A percentile compares a stretch with the other conserved stretches of the same genome.
These are phyloP conservation scores for Niebla homalea DNA, from an alignment of 495 filamentous ascomycete species.

Conservation along the genomic window DNA sequence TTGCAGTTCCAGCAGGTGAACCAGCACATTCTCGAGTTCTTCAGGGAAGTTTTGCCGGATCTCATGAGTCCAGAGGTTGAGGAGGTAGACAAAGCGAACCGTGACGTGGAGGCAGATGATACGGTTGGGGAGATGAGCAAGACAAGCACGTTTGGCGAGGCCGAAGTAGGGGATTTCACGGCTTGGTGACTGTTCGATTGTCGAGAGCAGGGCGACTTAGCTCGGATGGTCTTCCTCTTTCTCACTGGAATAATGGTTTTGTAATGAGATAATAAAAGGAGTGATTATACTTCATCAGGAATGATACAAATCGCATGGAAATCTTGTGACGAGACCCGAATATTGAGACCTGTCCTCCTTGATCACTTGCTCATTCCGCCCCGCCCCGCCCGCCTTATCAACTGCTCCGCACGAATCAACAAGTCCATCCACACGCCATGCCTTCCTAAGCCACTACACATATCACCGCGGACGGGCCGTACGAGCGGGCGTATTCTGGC, in stretches of 20 bases:
- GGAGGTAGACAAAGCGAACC: conserved; percentile 27
- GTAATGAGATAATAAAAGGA: no score
- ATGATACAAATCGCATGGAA: no score
- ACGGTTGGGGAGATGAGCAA: conserved; percentile 45
- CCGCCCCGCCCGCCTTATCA: no score
- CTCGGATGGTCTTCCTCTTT: background rate
- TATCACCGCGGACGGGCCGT: no score
- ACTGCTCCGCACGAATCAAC: no score
- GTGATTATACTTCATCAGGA: no score
- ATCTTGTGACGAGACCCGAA: no score
- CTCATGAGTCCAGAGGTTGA: conserved; percentile 53
- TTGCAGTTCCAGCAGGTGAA: conserved; percentile 97
- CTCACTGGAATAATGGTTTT: no score
- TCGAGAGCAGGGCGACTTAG: background rate
- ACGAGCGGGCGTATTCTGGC: background rate
- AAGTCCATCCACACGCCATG: no score
- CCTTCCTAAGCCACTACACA: no score
- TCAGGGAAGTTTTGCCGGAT: conserved; percentile 69
- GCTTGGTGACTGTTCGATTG: conserved; percentile 54
- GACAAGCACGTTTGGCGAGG: conserved; percentile 83
- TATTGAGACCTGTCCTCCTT: no score
- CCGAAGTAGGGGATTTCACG: conserved; percentile 93
- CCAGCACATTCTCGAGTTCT: conserved; percentile 67
- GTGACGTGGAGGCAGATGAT: conserved; percentile 16
- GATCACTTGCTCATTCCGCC: no score